Evolutionary conservation across 371 early-diverging fungal species (phyloP).

Genomic region (Rhizopus sp.): DNA sequence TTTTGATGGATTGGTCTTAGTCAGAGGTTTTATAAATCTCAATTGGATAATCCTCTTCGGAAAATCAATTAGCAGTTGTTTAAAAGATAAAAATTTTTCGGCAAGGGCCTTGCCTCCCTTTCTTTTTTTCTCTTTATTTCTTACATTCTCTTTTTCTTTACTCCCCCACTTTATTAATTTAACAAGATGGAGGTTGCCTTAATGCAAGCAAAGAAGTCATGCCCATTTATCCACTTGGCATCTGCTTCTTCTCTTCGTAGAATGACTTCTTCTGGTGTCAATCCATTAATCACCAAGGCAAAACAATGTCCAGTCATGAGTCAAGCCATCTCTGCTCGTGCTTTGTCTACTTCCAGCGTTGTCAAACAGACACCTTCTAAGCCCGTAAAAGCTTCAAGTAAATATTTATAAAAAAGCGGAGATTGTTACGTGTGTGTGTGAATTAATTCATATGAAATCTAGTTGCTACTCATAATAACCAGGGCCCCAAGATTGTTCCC

Average conservation of each 20-base stretch:
- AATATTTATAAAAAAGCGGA: conserved; percentile 17
- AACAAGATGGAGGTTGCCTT: conserved; percentile 59
- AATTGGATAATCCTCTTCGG: neutral
- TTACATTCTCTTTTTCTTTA: conserved; percentile 1
- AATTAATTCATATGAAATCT: conserved; percentile 7
- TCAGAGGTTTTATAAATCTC: neutral
- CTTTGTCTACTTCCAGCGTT: conserved; percentile 42
- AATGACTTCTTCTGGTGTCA: conserved; percentile 55
- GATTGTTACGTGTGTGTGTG: conserved; percentile 1
- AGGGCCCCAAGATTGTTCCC: conserved; percentile 20
- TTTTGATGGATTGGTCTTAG: neutral
- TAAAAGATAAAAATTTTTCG: neutral
- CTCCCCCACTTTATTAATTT: conserved; percentile 12
- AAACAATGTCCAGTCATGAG: conserved; percentile 92
- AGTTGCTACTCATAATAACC: conserved; percentile 21
- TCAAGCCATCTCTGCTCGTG: conserved; percentile 71
- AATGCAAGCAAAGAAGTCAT: conserved; percentile 61
- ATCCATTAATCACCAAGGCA: conserved; percentile 76
- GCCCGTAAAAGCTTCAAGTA: conserved; percentile 48
- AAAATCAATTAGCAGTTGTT: neutral
- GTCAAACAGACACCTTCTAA: conserved; percentile 45
- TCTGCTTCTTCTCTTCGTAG: conserved; percentile 77
- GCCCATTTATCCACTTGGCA: conserved; percentile 87
- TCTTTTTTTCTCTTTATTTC: conserved; percentile 17
- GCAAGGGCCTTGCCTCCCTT: neutral